Percentiles rank a stretch among this genome's conserved stretches.
Conservation (phyloP, 805 yeast species). For the Candida ulmi region DNA sequence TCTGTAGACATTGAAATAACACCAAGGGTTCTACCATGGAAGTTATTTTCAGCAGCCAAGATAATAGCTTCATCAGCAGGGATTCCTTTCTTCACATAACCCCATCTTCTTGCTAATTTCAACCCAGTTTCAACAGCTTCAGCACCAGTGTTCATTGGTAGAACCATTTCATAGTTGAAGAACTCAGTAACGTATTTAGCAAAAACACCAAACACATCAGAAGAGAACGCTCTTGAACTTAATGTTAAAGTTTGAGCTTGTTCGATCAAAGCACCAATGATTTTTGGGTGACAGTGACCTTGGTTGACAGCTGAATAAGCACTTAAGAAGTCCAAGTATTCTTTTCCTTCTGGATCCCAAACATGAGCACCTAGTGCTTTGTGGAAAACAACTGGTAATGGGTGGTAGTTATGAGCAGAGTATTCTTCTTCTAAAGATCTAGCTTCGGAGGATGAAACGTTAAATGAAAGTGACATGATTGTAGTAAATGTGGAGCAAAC, state of each 20-base stretch:
- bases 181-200: conserved; percentile 86
- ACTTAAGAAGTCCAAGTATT: conserved; percentile 85
- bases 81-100: conserved; percentile 81
- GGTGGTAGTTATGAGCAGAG: conserved; percentile 97
- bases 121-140: conserved; percentile 96
- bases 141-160: conserved; percentile 99
- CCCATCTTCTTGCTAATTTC: conserved; percentile 97
- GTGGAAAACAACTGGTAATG: conserved; percentile 89
- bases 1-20: conserved; percentile 95
- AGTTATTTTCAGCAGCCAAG: conserved; percentile 81
- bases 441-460: conserved; percentile 61
- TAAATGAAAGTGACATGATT: conserved; percentile 27
- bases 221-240: conserved; percentile 89
- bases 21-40: conserved; percentile 96
- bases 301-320: conserved; percentile 98
- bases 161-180: conserved; percentile 85
- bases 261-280: conserved; percentile 74
- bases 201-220: conserved; percentile 79
- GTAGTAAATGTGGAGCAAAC: too few relatives aligned
- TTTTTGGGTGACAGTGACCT: conserved; percentile 96
- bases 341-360: conserved; percentile 97
- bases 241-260: conserved; percentile 83
- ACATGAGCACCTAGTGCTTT: conserved; percentile 88
- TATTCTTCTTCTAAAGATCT: conserved; percentile 65
- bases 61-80: conserved; percentile 81